Evolutionary conservation across 345 rosid species (phyloP), one percentile per base, ranked within the genome.

Genomic region (Kandelia obovata): DNA sequence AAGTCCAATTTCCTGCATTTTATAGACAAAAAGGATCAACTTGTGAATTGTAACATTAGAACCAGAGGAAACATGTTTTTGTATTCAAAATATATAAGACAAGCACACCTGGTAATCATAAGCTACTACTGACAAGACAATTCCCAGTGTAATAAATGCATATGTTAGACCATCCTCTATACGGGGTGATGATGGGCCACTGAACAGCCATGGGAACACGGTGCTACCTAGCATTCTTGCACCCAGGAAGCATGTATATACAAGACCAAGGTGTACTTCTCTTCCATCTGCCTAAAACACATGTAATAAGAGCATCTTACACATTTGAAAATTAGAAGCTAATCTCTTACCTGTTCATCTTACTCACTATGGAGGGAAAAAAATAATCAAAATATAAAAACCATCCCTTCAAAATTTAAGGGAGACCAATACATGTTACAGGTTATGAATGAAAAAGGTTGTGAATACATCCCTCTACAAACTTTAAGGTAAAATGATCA

Each of bases 211-310:
- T 30, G 96, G 98, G 65, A 89, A 90, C 56, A 84, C 61, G 37
- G 97, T 86, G 79, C 97, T 92, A 46, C 99, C 99, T 35, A 90
- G 86, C 98, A 95, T 95, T 80, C 96, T 90, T 84, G 99, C 82
- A 52, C 91, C 97, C 83, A 89, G 67, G 62, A 95, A 69, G 77
- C 92, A 92, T 51, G 97, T 90, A 78, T 86, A 88, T 71, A 92
- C 80, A 81, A 92, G 77, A 51, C 97, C 99, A 21, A 95, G 85
- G 77, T 81, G 76, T 75, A 92, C 91, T 84, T 85, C 97, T 73
- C 97, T 77, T 51, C 98, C 99, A 80, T 95, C 99, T 83, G 99
- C 98, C 99, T 95, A 69, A 77, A 25, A 58, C 34, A 55, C 53
- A 72, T 31, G 53, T 15, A 28, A 60, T 32, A 26, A 58, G 71